Conservation (phyloP, 139 green algal genomes). For the Spirogloea muscicola region DNA sequence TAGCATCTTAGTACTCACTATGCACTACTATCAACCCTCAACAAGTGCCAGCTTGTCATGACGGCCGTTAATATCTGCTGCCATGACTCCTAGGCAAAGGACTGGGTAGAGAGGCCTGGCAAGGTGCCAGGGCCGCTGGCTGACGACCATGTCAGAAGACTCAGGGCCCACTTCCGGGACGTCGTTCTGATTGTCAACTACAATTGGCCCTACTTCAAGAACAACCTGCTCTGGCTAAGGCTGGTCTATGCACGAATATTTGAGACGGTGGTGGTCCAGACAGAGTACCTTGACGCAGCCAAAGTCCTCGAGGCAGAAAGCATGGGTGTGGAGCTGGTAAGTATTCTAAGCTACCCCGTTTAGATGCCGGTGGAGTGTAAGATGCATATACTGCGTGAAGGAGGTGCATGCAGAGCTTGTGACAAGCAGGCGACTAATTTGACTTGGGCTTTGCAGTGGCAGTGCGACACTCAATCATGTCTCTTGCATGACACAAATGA, state of each 20-base stretch:
- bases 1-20: too few relatives aligned
- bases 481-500: conserved; percentile 1
- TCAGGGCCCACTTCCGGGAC: neutral
- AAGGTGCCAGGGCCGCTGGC: neutral
- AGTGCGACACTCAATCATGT: neutral
- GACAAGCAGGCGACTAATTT: neutral
- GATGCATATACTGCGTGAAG: too few relatives aligned
- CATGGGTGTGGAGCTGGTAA: neutral
- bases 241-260: neutral
- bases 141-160: neutral
- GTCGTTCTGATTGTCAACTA: neutral
- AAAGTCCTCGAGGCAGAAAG: neutral
- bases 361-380: neutral
- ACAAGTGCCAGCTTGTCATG: too few relatives aligned
- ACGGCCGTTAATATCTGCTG: too few relatives aligned
- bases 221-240: neutral
- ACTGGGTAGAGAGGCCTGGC: too few relatives aligned
- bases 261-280: too few relatives aligned
- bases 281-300: neutral
- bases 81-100: too few relatives aligned
- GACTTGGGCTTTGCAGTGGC: too few relatives aligned
- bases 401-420: neutral
- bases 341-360: neutral
- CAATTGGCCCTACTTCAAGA: neutral
- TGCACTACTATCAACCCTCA: too few relatives aligned